Evolutionary conservation across 225 moss, liverwort and hornwort genomes (phyloP).

Genomic region (Lunularia cruciata): DNA sequence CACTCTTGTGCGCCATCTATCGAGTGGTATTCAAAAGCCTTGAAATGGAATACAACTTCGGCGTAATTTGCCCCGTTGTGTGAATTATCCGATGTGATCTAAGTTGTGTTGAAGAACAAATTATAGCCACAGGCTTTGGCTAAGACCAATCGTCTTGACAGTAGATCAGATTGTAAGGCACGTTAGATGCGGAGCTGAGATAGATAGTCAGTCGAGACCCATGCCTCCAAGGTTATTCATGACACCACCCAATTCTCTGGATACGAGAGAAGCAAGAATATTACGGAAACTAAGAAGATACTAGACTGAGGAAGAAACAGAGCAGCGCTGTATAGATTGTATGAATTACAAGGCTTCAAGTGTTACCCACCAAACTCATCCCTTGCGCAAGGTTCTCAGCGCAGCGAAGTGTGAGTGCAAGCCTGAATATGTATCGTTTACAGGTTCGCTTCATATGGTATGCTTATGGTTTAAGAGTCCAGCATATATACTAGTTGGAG

Average conservation of each 20-base stretch:
- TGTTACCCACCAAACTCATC: too few species aligned
- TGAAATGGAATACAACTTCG: background rate
- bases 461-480: too few species aligned
- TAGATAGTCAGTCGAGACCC: background rate
- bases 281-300: too few species aligned
- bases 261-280: too few species aligned
- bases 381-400: too few species aligned
- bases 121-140: background rate
- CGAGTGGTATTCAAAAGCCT: background rate
- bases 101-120: background rate
- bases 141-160: background rate
- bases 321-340: too few species aligned
- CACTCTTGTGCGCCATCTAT: too few species aligned
- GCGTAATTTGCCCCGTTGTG: background rate
- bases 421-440: too few species aligned
- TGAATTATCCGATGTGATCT: background rate
- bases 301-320: background rate
- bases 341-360: too few species aligned
- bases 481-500: too few species aligned
- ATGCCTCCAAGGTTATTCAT: background rate
- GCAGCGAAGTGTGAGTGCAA: too few species aligned
- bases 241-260: slow-evolving; percentile 10
- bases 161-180: background rate
- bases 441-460: too few species aligned
- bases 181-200: background rate